Percentiles rank a stretch among this genome's conserved stretches.
phyloP scores from a whole-genome alignment of 805 yeast genomes.

The Sugiyamaella smithiae region DNA sequence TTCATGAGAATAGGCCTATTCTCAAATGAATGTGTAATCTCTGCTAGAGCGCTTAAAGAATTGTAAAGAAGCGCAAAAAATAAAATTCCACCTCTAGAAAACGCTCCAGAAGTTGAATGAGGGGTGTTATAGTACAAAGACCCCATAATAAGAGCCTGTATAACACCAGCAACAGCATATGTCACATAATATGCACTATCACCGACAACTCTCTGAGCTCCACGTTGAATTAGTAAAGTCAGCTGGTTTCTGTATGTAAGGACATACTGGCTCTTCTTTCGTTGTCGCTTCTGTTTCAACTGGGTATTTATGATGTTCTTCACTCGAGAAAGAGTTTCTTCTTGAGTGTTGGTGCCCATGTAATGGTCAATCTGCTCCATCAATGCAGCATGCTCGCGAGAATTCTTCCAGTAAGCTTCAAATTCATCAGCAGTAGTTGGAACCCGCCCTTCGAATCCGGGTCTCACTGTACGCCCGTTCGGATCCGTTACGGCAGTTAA shows the following conservation, averaged over 20 bases:
- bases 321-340: conserved; percentile 38
- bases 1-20: conserved; percentile 62
- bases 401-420: conserved; percentile 53
- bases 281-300: conserved; percentile 38
- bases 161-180: conserved; percentile 45
- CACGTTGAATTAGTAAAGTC: conserved; percentile 47
- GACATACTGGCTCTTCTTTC: conserved; percentile 43
- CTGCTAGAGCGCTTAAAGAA: conserved; percentile 59
- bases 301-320: conserved; percentile 31
- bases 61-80: conserved; percentile 61
- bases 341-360: conserved; percentile 30
- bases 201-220: conserved; percentile 55
- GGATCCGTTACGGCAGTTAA: conserved; percentile 70
- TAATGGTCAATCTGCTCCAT: conserved; percentile 46
- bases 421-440: conserved; percentile 66
- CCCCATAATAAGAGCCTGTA: conserved; percentile 61
- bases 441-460: conserved; percentile 50
- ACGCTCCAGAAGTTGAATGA: conserved; percentile 52
- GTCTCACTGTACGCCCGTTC: conserved; percentile 48
- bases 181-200: conserved; percentile 52
- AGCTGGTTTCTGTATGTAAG: conserved; percentile 50
- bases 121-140: conserved; percentile 59
- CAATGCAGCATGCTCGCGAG: conserved; percentile 45
- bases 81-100: conserved; percentile 60
- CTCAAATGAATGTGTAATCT: conserved; percentile 46